These are phyloP conservation scores for Mycena floridula DNA, from an alignment of 768 basidiomycete species.

Conservation along the genomic window DNA sequence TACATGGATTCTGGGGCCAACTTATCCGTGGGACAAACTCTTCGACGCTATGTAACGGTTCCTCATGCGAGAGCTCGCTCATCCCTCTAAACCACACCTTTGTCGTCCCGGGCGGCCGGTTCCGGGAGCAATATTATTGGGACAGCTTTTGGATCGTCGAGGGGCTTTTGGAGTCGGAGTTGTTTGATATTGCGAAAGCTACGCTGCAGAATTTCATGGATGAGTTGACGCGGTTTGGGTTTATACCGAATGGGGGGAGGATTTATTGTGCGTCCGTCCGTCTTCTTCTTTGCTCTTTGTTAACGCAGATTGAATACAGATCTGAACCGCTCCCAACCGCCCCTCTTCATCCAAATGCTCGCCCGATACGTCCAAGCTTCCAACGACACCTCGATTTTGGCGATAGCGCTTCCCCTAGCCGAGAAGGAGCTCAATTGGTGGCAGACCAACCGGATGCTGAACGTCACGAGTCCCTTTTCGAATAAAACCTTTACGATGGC, in stretches of 20 bases:
- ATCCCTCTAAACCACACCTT: slow-evolving; percentile 92
- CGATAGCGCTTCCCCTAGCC: slow-evolving; percentile 76
- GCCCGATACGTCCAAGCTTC: slow-evolving; percentile 71
- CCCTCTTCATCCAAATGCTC: slow-evolving; percentile 83
- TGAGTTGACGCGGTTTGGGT: slow-evolving; percentile 75
- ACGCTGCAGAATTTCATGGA: slow-evolving; percentile 96
- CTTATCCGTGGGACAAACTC: slow-evolving; percentile 73
- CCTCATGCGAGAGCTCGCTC: slow-evolving; percentile 71
- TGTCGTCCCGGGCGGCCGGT: slow-evolving; percentile 77
- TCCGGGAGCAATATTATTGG: slow-evolving; percentile 77
- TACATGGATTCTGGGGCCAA: slow-evolving; percentile 80
- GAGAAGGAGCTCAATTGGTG: slow-evolving; percentile 89
- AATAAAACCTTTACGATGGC: slow-evolving; percentile 60
- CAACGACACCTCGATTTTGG: slow-evolving; percentile 69
- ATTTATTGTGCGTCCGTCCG: slow-evolving; percentile 61
- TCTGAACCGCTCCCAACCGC: slow-evolving; percentile 88
- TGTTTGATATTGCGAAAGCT: slow-evolving; percentile 65
- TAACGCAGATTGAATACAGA: slow-evolving; percentile 41
- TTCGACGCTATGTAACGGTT: slow-evolving; percentile 55
- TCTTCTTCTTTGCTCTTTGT: not conserved
- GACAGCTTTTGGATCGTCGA: slow-evolving; percentile 82
- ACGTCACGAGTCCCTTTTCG: slow-evolving; percentile 66
- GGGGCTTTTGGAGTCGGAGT: slow-evolving; percentile 77
- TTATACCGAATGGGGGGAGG: slow-evolving; percentile 91
- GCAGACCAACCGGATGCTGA: slow-evolving; percentile 62